phyloP scores from a whole-genome alignment of 345 rosid species.

The Aethionema arabicum region DNA sequence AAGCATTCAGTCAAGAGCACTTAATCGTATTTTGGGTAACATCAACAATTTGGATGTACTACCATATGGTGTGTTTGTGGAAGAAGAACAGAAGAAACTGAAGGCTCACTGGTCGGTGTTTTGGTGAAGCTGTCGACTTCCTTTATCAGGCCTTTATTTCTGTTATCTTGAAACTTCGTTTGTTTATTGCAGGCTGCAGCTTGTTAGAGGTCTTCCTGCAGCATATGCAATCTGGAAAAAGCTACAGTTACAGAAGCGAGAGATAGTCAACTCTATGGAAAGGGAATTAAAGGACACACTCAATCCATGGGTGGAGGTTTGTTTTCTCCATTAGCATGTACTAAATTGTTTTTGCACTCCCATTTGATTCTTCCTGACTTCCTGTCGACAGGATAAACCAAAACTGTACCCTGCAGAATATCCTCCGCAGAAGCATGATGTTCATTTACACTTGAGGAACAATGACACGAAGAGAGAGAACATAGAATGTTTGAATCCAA shows the following conservation, averaged over 20 bases:
- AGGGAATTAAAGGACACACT: constrained; percentile 56
- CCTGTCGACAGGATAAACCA: constrained; percentile 41
- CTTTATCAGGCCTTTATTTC: constrained; percentile 22
- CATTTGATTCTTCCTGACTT: constrained; percentile 6
- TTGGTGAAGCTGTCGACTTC: constrained; percentile 25
- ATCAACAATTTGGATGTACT: constrained; percentile 62
- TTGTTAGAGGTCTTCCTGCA: constrained; percentile 72
- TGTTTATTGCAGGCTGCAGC: constrained; percentile 54
- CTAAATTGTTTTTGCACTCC: constrained; percentile 6
- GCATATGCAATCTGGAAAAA: constrained; percentile 69
- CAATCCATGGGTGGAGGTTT: constrained; percentile 52
- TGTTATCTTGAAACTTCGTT: constrained; percentile 13
- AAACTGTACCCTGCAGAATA: constrained; percentile 31
- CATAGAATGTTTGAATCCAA: constrained; percentile 31
- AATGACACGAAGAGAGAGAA: constrained; percentile 38
- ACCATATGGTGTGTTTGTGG: constrained; percentile 84
- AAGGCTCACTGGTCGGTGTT: constrained; percentile 75
- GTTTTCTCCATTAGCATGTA: constrained; percentile 9
- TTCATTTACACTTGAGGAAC: constrained; percentile 27
- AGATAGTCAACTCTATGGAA: constrained; percentile 51
- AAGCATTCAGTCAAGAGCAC: constrained; percentile 70
- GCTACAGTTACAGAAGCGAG: constrained; percentile 48
- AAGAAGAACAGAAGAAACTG: constrained; percentile 84
- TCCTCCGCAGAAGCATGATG: constrained; percentile 36
- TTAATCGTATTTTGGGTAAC: constrained; percentile 70